A percentile compares a stretch with the other conserved stretches of the same genome.
phyloP scores from a whole-genome alignment of 2,329 filamentous ascomycete species.

The Alternaria burnsii region DNA sequence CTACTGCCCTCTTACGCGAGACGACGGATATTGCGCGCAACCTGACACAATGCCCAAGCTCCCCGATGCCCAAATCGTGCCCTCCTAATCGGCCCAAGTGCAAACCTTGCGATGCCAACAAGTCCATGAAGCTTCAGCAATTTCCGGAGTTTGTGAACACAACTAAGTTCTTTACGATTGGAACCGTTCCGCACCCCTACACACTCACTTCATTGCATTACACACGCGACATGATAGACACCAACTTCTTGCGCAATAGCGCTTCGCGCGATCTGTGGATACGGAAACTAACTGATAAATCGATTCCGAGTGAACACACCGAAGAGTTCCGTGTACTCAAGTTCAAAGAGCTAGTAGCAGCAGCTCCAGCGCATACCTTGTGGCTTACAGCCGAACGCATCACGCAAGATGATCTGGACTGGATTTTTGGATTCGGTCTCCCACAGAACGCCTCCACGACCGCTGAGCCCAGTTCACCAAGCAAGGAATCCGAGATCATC shows the following conservation, averaged over 20 bases:
- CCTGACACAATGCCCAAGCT: slow-evolving; percentile 77
- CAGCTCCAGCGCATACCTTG: slow-evolving; percentile 68
- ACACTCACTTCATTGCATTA: slow-evolving; percentile 76
- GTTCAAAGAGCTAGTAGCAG: slow-evolving; percentile 84
- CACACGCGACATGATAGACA: slow-evolving; percentile 56
- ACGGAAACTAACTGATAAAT: slow-evolving; percentile 71
- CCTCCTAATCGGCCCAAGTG: slow-evolving; percentile 83
- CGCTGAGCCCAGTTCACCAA: slow-evolving; percentile 65
- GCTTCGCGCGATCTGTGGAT: slow-evolving; percentile 84
- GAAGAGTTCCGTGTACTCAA: slow-evolving; percentile 72
- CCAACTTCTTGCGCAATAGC: slow-evolving; percentile 60
- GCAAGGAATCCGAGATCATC: slow-evolving; percentile 64
- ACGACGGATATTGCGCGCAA: slow-evolving; percentile 77
- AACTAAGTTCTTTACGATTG: slow-evolving; percentile 79
- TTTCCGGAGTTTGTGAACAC: slow-evolving; percentile 75
- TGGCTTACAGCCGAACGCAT: slow-evolving; percentile 79
- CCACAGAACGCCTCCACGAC: slow-evolving; percentile 65
- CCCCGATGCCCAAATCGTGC: slow-evolving; percentile 78
- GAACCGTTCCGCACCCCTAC: slow-evolving; percentile 89
- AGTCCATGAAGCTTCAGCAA: slow-evolving; percentile 72
- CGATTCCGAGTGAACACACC: slow-evolving; percentile 70
- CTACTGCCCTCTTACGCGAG: slow-evolving; percentile 74
- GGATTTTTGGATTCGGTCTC: slow-evolving; percentile 87
- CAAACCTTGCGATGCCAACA: slow-evolving; percentile 71
- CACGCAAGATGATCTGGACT: slow-evolving; percentile 78